Evolutionary conservation across 495 filamentous ascomycete species (phyloP).

Genomic region (Trichoderma virens): DNA sequence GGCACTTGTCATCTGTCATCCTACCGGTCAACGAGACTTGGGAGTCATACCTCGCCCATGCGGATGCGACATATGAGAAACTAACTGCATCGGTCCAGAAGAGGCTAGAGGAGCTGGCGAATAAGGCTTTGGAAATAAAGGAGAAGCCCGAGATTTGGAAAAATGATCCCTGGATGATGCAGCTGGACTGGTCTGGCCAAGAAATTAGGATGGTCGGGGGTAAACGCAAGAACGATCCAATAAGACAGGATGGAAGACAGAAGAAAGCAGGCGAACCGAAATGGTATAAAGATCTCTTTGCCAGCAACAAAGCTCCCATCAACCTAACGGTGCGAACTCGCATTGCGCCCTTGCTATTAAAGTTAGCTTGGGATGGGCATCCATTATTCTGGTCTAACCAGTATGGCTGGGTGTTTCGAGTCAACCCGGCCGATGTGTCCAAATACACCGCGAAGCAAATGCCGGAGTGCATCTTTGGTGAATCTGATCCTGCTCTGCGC

Average conservation of each 20-base stretch:
- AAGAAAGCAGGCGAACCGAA: slow-evolving; percentile 91
- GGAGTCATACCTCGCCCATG: slow-evolving; percentile 70
- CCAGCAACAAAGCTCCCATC: slow-evolving; percentile 53
- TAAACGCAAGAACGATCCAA: slow-evolving; percentile 75
- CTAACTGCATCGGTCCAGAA: slow-evolving; percentile 68
- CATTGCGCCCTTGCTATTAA: slow-evolving; percentile 78
- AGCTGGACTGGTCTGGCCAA: slow-evolving; percentile 94
- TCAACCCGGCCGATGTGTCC: slow-evolving; percentile 53
- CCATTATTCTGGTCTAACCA: slow-evolving; percentile 90
- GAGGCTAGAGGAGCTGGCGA: slow-evolving; percentile 60
- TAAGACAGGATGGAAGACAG: slow-evolving; percentile 69
- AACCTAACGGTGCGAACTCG: slow-evolving; percentile 80
- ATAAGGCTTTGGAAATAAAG: slow-evolving; percentile 69
- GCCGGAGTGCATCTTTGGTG: slow-evolving; percentile 66
- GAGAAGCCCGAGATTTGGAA: slow-evolving; percentile 55
- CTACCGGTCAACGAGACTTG: slow-evolving; percentile 83
- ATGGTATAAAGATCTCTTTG: slow-evolving; percentile 92
- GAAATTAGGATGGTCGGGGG: slow-evolving; percentile 85
- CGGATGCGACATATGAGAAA: slow-evolving; percentile 76
- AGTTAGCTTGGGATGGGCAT: slow-evolving; percentile 79
- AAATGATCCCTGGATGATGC: slow-evolving; percentile 80
- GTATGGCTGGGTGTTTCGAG: slow-evolving; percentile 85
- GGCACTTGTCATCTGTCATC: slow-evolving; percentile 87
- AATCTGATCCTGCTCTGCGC: slow-evolving; percentile 52
- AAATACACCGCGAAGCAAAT: slow-evolving; percentile 65